Evolutionary conservation across 2,329 filamentous ascomycete species (phyloP).

Genomic region (Pestalotiopsis sp.): DNA sequence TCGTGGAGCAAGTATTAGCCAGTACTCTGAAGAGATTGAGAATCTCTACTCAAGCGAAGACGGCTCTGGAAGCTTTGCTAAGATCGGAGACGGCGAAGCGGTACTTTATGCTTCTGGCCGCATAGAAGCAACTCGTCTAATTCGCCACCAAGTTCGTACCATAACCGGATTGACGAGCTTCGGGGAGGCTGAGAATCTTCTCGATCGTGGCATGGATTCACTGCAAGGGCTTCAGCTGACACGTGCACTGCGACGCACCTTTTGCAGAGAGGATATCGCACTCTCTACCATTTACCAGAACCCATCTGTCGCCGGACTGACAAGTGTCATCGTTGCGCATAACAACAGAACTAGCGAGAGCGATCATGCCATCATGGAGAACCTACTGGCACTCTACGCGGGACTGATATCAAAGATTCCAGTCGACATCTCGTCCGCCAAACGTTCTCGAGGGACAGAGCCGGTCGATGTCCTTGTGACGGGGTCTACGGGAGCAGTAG

Average conservation of each 20-base stretch:
- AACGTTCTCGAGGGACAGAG: neutral
- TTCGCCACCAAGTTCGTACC: neutral
- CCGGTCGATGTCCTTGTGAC: neutral
- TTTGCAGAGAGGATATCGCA: neutral
- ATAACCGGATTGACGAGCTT: neutral
- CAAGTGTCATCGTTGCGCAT: neutral
- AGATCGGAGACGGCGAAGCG: too few relatives aligned
- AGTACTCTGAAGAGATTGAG: neutral
- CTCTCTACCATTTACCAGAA: neutral
- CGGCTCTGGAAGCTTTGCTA: rapidly evolving
- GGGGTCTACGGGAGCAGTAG: neutral
- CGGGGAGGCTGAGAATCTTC: neutral
- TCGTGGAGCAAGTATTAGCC: neutral
- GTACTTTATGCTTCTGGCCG: neutral
- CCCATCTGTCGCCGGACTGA: neutral
- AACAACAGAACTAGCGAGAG: neutral
- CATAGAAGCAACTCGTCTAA: neutral
- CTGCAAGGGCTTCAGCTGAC: neutral
- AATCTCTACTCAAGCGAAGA: neutral
- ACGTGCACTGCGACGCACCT: neutral
- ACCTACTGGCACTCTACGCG: neutral
- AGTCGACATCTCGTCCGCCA: neutral
- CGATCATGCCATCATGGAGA: neutral
- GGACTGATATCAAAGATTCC: neutral
- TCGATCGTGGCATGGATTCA: neutral